Evolutionary conservation across 208 protist genomes (phyloP), one percentile per base, ranked within the genome.

Genomic region (Trypanosoma congolense): DNA sequence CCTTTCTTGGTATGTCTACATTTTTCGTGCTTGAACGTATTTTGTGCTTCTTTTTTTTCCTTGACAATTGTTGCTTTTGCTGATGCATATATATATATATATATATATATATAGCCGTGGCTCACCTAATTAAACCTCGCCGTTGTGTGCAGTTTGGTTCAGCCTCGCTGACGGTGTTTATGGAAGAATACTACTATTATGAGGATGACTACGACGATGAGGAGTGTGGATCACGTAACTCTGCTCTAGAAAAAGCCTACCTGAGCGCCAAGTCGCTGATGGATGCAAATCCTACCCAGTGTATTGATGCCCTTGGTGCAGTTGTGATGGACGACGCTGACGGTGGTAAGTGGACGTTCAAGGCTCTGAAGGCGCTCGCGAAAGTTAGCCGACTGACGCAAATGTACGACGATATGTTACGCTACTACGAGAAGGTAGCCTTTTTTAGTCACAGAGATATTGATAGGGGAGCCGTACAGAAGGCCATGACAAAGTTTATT

Each of bases 281-380:
- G 54, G 77, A 96, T 12, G 74, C 76, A 18, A 75, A 83, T 24
- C 58, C 87, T 4, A 41, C 65, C 30, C 73, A 94, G 24, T 92
- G 93, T 24, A 57, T 92, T 24, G 64, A 51, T 19, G 76, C 72
- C 25, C 68, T 97, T 43, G 59, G 66, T 29, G 75, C 80, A 56
- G 84, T 97, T 3, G 30, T 95, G 16, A 65, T 75, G 0, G 77
- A 92, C 35, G 96, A 98, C 38, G 55, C 65, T 29, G 61, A 70
- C 21, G 70, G 92, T 54, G 83, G 70, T 0, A 73, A 73, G 40
- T 96, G 90, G 93, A 93, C 87, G 21, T 98, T 98, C 69, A 98
- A 98, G 72, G 85, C 93, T 12, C 66, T 96, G 14, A 98, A 98
- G 64, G 84, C 87, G 61, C 83, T 98, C 21, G 77, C 92, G 19